Conservation (phyloP, 2,329 filamentous ascomycete species). For the Colletotrichum sp. region DNA sequence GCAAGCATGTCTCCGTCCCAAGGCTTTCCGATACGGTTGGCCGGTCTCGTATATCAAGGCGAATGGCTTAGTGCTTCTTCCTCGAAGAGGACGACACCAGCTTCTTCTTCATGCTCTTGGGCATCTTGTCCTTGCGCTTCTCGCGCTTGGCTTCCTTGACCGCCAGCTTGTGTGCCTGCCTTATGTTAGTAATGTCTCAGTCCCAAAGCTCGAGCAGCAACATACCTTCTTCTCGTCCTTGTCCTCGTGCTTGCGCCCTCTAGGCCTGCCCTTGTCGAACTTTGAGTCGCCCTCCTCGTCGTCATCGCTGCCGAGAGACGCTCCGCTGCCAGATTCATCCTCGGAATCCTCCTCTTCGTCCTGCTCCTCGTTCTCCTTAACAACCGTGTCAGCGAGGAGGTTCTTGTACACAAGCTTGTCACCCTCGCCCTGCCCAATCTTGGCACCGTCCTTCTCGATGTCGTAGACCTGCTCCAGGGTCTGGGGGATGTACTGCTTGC, state of each 20-base stretch:
- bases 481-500: conserved; percentile 95
- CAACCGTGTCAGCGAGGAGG: conserved; percentile 75
- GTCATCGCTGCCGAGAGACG: conserved; percentile 47
- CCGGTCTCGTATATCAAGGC: neutral
- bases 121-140: conserved; percentile 93
- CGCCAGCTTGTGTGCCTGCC: conserved; percentile 75
- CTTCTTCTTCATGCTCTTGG: conserved; percentile 94
- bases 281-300: conserved; percentile 53
- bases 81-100: conserved; percentile 68
- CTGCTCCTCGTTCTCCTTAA: conserved; percentile 41
- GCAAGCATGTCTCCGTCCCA: conserved; percentile 10
- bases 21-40: neutral
- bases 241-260: conserved; percentile 87
- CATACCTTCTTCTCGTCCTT: conserved; percentile 84
- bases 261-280: conserved; percentile 72
- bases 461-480: conserved; percentile 97
- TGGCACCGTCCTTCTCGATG: conserved; percentile 86
- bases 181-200: conserved; percentile 25
- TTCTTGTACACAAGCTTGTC: conserved; percentile 84
- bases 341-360: conserved; percentile 42
- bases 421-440: conserved; percentile 75
- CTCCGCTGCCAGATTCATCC: conserved; percentile 54
- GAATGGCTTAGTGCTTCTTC: conserved; percentile 61
- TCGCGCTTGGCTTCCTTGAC: conserved; percentile 97
- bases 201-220: neutral